phyloP scores from a whole-genome alignment of 208 protist species.

The Acanthamoeba lenticulata region DNA sequence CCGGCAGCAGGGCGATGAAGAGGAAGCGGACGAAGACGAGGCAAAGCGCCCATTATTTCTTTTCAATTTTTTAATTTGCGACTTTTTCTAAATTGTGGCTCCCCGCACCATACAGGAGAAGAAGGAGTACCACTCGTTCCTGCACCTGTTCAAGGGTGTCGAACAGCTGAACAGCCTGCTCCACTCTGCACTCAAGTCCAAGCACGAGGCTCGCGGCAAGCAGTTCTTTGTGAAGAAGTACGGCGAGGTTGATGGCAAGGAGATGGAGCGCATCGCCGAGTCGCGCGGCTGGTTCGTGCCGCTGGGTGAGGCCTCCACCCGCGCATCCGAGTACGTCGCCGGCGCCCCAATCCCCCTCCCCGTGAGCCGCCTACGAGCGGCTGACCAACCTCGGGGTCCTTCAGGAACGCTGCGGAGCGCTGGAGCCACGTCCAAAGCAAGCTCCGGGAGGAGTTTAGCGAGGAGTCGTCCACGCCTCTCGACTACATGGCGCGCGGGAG shows the following conservation, averaged over 20 bases:
- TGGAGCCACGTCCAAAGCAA: neutral
- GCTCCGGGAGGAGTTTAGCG: constrained; percentile 25
- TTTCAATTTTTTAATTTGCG: neutral
- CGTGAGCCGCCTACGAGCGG: neutral
- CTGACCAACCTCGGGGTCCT: neutral
- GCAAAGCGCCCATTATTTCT: no score
- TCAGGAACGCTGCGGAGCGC: neutral
- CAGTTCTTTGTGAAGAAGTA: constrained; percentile 69
- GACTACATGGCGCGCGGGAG: constrained; percentile 57
- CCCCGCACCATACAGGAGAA: neutral
- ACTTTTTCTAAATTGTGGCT: neutral
- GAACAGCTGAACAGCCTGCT: constrained; percentile 46
- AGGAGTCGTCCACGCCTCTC: constrained; percentile 47
- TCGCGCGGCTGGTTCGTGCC: constrained; percentile 53
- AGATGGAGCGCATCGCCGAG: constrained; percentile 49
- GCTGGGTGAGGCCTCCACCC: neutral
- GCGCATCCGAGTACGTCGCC: neutral
- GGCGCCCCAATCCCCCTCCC: neutral
- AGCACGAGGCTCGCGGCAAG: constrained; percentile 3
- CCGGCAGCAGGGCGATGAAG: neutral
- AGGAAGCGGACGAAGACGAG: neutral
- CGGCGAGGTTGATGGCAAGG: constrained; percentile 36
- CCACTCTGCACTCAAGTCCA: neutral
- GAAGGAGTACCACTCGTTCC: constrained; percentile 61
- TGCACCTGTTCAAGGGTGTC: constrained; percentile 35